phyloP scores from a whole-genome alignment of 148 eudicot genomes.

The Fagopyrum homotropicum region DNA sequence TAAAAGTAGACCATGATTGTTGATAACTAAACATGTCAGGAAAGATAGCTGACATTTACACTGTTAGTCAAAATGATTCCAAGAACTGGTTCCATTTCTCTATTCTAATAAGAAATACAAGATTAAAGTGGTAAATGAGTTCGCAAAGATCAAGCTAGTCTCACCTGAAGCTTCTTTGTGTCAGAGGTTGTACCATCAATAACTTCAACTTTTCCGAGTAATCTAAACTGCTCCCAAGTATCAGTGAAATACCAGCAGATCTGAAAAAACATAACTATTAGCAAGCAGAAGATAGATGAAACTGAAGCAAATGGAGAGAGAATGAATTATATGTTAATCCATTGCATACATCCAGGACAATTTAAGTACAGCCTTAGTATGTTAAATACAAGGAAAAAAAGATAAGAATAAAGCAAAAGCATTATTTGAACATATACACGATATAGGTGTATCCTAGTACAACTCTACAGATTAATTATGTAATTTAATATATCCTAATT shows the following conservation, averaged over 20 bases:
- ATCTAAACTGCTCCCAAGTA: slow-evolving; percentile 89
- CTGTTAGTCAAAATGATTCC: not conserved
- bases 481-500: too few relatives aligned
- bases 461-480: too few relatives aligned
- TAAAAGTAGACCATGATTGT: not conserved
- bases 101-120: not conserved
- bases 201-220: slow-evolving; percentile 62
- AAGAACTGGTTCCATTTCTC: not conserved
- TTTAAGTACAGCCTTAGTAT: too few relatives aligned
- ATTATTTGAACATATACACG: too few relatives aligned
- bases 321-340: too few relatives aligned
- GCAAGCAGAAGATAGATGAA: not conserved
- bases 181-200: slow-evolving; percentile 61
- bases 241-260: slow-evolving; percentile 92
- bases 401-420: too few relatives aligned
- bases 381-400: too few relatives aligned
- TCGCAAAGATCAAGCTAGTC: not conserved
- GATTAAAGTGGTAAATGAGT: not conserved
- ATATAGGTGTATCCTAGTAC: too few relatives aligned
- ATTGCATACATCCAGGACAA: too few relatives aligned
- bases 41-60: not conserved
- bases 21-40: not conserved
- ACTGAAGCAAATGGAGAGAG: not conserved
- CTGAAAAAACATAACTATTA: slow-evolving; percentile 24
- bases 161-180: slow-evolving; percentile 61